Evolutionary conservation across 148 eudicot species (phyloP), one percentile per base, ranked within the genome.

Genomic region (Limonium bicolor): DNA sequence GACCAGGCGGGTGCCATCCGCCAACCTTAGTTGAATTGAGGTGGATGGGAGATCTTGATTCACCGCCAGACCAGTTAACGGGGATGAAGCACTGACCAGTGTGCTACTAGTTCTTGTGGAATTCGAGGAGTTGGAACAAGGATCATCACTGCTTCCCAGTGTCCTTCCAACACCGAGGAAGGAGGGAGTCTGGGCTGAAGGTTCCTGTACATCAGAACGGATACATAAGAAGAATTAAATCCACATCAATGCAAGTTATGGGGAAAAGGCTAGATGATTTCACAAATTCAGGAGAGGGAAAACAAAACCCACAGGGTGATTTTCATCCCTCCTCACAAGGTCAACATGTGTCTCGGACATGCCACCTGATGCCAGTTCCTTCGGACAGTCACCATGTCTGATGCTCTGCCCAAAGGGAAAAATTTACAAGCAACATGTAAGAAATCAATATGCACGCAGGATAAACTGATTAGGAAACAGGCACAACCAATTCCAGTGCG

Each of bases 1-100:
- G 18, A 80, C 80, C 82, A 80, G 64, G 46, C 95, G 92, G 1
- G 95, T 77, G 1, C 95, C 95, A 50, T 85, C 95, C n/a, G 86
- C 80, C 50, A 85, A 39, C 55, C 95, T 64, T n/a, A 85, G 68
- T 63, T 85, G 95, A 47, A 85, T 74, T 0, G 92, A 77, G 51
- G 95, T 85, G 6, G 73, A 63, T 39, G 95, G 95, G 33, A 57
- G 59, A 20, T 65, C 21, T 27, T 60, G 48, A 41, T 80, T 92
- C 28, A 85, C 78, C 4, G 72, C 64, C n/a, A 77, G 66, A 37
- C 92, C 80, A 47, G 46, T 41, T 10, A 69, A 46, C 14, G 82
- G 86, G 28, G 75, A 0, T 26, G 85, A 82, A 49, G 76, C 84
- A 6, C 11, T 25, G 27, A 5, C 33, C 16, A 48, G 20, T 35